A percentile compares a stretch with the other conserved stretches of the same genome.
phyloP scores from a whole-genome alignment of 2,329 filamentous ascomycete species.

The Bipolaris bicolor region DNA sequence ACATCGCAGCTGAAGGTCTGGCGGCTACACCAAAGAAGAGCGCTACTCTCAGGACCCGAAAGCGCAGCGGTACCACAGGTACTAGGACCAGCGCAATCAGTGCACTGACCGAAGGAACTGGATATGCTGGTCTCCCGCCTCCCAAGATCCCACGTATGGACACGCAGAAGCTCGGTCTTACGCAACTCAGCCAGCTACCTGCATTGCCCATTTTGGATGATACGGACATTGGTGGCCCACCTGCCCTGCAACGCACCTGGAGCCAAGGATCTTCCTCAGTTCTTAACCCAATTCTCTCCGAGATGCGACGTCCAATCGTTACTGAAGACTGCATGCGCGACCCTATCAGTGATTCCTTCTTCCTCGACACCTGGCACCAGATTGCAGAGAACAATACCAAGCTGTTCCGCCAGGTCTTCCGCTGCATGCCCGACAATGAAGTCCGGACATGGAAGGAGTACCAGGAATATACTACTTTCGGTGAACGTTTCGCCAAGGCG shows the following conservation, averaged over 20 bases:
- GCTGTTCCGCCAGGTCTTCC: constrained; percentile 90
- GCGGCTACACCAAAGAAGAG: constrained; percentile 54
- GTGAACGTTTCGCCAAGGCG: constrained; percentile 74
- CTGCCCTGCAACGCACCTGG: constrained; percentile 60
- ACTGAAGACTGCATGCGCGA: constrained; percentile 94
- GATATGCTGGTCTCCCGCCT: constrained; percentile 64
- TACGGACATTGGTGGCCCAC: constrained; percentile 79
- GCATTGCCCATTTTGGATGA: constrained; percentile 74
- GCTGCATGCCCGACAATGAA: constrained; percentile 95
- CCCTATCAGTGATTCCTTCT: constrained; percentile 80
- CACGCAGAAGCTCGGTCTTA: constrained; percentile 71
- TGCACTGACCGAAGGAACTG: constrained; percentile 47
- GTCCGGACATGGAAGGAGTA: constrained; percentile 94
- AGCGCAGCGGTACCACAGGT: constrained; percentile 41
- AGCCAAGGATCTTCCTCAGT: constrained; percentile 54
- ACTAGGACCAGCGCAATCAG: constrained; percentile 41
- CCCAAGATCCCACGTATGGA: constrained; percentile 65
- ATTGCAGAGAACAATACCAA: constrained; percentile 95
- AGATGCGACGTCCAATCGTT: constrained; percentile 75
- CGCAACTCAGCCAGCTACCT: constrained; percentile 72
- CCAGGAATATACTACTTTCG: constrained; percentile 79
- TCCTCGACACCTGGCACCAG: constrained; percentile 84
- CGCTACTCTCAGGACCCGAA: constrained; percentile 45
- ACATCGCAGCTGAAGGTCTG: constrained; percentile 65
- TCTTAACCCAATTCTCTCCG: constrained; percentile 61